phyloP scores from a whole-genome alignment of 805 yeast species.

The Pichia scutulata region DNA sequence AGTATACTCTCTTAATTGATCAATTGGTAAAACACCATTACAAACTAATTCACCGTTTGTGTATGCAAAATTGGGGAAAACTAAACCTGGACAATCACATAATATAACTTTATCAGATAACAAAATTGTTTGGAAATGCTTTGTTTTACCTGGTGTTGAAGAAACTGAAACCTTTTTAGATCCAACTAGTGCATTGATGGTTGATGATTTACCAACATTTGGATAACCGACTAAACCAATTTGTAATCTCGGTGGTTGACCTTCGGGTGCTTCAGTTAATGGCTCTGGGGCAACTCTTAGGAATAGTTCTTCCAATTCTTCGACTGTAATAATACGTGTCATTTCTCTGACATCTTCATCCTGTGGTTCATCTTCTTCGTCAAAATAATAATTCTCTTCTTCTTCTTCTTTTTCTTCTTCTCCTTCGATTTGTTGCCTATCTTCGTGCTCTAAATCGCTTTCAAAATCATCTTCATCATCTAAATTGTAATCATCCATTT shows the following conservation, averaged over 20 bases:
- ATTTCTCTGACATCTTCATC: slow-evolving; percentile 35
- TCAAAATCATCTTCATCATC: slow-evolving; percentile 20
- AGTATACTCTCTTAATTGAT: slow-evolving; percentile 86
- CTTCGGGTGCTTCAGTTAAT: slow-evolving; percentile 39
- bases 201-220: slow-evolving; percentile 78
- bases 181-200: slow-evolving; percentile 93
- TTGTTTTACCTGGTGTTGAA: slow-evolving; percentile 97
- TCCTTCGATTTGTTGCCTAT: slow-evolving; percentile 13
- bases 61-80: slow-evolving; percentile 94
- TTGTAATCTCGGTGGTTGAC: slow-evolving; percentile 59
- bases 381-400: slow-evolving; percentile 7
- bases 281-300: slow-evolving; percentile 71
- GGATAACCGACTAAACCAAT: slow-evolving; percentile 98
- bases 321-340: slow-evolving; percentile 68
- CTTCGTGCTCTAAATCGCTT: slow-evolving; percentile 15
- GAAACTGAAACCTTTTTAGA: slow-evolving; percentile 97
- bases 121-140: slow-evolving; percentile 94
- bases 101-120: slow-evolving; percentile 74
- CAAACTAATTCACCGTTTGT: slow-evolving; percentile 95
- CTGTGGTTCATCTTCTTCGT: slow-evolving; percentile 18
- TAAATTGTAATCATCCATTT: slow-evolving; percentile 8
- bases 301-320: slow-evolving; percentile 78
- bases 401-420: slow-evolving; percentile 32
- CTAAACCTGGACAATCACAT: slow-evolving; percentile 99
- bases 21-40: slow-evolving; percentile 98